Evolutionary conservation across 495 filamentous ascomycete genomes (phyloP).

Genomic region (Talaromyces liani): DNA sequence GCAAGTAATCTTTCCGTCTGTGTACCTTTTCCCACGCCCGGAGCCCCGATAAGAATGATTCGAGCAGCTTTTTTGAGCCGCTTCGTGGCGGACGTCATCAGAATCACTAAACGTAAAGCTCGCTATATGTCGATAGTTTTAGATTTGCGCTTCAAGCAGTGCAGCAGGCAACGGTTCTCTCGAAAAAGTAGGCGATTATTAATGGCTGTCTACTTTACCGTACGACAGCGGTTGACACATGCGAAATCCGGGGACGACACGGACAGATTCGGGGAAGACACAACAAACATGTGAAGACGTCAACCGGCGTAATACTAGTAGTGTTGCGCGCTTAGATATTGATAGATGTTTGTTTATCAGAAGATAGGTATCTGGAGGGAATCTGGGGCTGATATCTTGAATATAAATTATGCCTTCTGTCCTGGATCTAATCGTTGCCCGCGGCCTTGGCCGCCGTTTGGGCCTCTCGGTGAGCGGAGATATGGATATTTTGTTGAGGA

Average conservation of each 20-base stretch:
- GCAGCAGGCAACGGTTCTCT: neutral
- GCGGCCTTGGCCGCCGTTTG: neutral
- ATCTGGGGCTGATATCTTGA: neutral
- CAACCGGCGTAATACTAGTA: neutral
- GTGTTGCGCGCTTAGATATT: neutral
- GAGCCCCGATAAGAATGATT: constrained; percentile 92
- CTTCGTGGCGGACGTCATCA: constrained; percentile 22
- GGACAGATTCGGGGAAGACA: neutral
- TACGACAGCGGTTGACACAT: neutral
- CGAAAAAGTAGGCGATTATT: neutral
- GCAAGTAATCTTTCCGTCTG: constrained; percentile 82
- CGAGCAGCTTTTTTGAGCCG: constrained; percentile 76
- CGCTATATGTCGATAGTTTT: neutral
- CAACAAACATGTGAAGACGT: constrained; percentile 1
- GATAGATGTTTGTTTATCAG: neutral
- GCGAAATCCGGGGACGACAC: neutral
- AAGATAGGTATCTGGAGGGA: neutral
- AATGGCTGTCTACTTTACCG: neutral
- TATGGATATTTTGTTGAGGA: neutral
- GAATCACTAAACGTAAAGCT: neutral
- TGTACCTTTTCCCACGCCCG: constrained; percentile 87
- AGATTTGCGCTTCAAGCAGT: neutral
- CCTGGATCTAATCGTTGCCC: neutral
- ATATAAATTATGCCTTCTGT: neutral
- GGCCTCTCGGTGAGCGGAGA: constrained; percentile 1